These are phyloP conservation scores for Trichothecium sympodiale DNA, from an alignment of 2,329 filamentous ascomycete genomes.

Conservation along the genomic window DNA sequence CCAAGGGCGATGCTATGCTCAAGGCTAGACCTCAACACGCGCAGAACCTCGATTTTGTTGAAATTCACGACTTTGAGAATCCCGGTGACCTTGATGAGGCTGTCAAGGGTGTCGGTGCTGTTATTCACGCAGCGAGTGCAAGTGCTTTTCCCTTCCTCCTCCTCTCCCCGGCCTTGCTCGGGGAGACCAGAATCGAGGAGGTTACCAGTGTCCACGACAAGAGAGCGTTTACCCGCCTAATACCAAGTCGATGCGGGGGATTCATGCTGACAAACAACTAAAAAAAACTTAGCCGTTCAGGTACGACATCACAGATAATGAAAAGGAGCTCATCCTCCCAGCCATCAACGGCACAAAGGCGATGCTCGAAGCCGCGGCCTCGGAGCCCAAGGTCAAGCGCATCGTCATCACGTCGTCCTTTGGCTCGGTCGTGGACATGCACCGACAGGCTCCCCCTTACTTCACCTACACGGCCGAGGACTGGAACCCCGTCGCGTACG, in stretches of 20 bases:
- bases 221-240: no score
- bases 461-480: constrained; percentile 42
- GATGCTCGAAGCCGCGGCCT: constrained; percentile 22
- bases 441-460: constrained; percentile 32
- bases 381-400: constrained; percentile 12
- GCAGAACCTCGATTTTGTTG: constrained; percentile 26
- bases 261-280: no score
- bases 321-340: constrained; percentile 31
- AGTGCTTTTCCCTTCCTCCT: constrained; percentile 6
- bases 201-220: no score
- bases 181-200: background rate
- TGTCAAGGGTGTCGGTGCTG: constrained; percentile 27
- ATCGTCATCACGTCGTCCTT: constrained; percentile 55
- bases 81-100: constrained; percentile 21
- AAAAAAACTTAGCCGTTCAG: constrained; percentile 34
- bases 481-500: constrained; percentile 44
- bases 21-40: constrained; percentile 21
- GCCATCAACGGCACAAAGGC: constrained; percentile 33
- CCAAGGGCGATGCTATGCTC: constrained; percentile 21
- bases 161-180: background rate
- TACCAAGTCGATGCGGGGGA: no score
- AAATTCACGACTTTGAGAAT: constrained; percentile 28
- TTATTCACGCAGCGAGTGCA: constrained; percentile 34
- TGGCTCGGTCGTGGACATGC: constrained; percentile 46
- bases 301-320: constrained; percentile 29